These are phyloP conservation scores for Mortierella sp. DNA, from an alignment of 371 early-diverging fungal genomes.

Conservation along the genomic window DNA sequence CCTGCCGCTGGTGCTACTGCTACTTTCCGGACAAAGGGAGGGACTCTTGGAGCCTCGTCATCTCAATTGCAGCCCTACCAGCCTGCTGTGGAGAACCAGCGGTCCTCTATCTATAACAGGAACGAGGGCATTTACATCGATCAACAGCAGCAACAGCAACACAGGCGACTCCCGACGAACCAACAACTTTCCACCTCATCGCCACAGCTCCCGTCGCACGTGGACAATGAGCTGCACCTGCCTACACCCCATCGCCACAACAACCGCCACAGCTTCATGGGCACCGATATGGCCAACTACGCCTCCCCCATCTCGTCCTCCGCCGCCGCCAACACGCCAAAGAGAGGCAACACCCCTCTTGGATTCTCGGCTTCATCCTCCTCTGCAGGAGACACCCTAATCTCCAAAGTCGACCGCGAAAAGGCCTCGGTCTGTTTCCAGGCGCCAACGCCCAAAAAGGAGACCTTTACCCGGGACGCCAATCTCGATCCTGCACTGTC, in stretches of 20 bases:
- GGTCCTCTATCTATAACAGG: not conserved
- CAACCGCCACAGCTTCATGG: constrained; percentile 38
- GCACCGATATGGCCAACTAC: constrained; percentile 17
- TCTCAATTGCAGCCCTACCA: constrained; percentile 10
- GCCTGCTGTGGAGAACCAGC: not conserved
- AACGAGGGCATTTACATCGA: constrained; percentile 26
- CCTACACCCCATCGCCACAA: constrained; percentile 13
- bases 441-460: constrained; percentile 29
- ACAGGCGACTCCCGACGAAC: not conserved
- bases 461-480: constrained; percentile 29
- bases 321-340: not conserved
- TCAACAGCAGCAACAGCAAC: constrained; percentile 18
- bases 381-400: constrained; percentile 29
- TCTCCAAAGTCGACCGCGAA: constrained; percentile 45
- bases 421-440: constrained; percentile 53
- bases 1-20: not conserved
- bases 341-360: constrained; percentile 38
- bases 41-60: not conserved
- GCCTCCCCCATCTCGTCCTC: constrained; percentile 3
- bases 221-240: constrained; percentile 17
- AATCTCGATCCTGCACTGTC: constrained; percentile 45
- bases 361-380: not conserved
- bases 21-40: not conserved
- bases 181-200: constrained; percentile 22
- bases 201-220: constrained; percentile 29